Evolutionary conservation across 2,329 filamentous ascomycete genomes (phyloP), one percentile per base, ranked within the genome.

Genomic region (Penicillium sp.): DNA sequence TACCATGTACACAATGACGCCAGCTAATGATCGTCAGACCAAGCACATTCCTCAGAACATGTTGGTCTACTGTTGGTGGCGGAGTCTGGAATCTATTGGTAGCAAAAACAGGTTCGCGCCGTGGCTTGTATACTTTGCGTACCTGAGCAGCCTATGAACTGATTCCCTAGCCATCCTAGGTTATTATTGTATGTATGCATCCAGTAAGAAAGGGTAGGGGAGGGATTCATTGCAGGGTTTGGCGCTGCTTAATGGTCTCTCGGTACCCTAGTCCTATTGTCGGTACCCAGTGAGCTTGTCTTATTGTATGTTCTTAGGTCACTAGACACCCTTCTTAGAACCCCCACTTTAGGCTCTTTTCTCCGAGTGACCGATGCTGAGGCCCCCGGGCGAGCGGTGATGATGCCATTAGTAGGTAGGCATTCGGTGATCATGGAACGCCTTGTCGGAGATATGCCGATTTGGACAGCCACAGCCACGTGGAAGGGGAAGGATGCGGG

Each of bases 401-500:
- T 22, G 19, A 41, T 41, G 19, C 19, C 39, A 21, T 41, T 21
- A 6, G 5, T 21, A 21, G 19, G 10, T 41, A 13, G 39, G 5
- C 14, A 14, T 22, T 41, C 11, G 39, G 5, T 22, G 8, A 22
- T 13, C 19, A 21, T 22, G 19, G 5, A 21, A 41, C 9, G 39
- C 48, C 26, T 29, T 13, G 31, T 29, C 48, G 37, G 31, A 37
- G 47, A 35, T 37, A 13, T 21, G 21, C 47, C 21, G 47, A 37
- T 35, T 41, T 41, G 11, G 39, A 48, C 29, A 48, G 48, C 24
- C 35, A 51, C 37, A 31, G 43, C 54, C 54, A 56, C 48, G 54
- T 56, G 48, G 53, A 27, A 41, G 21, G 21, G 24, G 11, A 41
- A 14, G 13, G 44, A 53, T 56, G 57, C 57, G 57, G 57, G 57